Base-by-base conservation (phyloP, 441 rosid genomes). In the Sinapis alba region DNA sequence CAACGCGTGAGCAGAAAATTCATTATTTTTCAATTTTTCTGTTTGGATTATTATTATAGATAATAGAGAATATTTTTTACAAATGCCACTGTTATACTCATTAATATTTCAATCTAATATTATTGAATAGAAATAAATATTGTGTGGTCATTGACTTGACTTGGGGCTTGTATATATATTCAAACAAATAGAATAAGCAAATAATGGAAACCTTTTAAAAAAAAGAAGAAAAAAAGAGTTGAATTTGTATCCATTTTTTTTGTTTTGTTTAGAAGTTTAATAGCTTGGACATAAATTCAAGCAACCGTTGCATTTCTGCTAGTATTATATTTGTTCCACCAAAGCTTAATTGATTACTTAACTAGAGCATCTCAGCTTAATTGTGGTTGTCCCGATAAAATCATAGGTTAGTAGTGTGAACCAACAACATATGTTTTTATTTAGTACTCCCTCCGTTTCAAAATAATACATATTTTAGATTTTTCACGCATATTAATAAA, bases 111-210 rank as follows among this genome's bases (percentile, higher is more conserved):
- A 63, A 67, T 32, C 54, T 1, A 71, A 18, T 59, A 71, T 50
- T 24, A 45, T 23, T 36, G 41, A 71, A 71, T 57, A 43, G 1
- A 24, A 71, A 61, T 26, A 65, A 61, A 67, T 61, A 51, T 5
- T 60, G 73, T 77, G 69, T 62, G 61, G 69, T 66, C 77, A 72
- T 78, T 72, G 81, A 78, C 81, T 72, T 72, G 81, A 72, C 81
- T 72, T 78, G 65, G 81, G 54, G 60, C n/a, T 61, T 16, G n/a
- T n/a, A 47, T 15, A 15, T 66, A 66, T 72, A 71, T 64, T 70
- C 32, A 45, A 65, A 63, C 15, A 30, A 57, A 56, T 30, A 28
- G 1, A n/a, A 20, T 75, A 43, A 43, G 12, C 50, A 47, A 47
- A 3, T 47, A 2, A 24, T 15, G 36, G 58, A 18, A 13, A 30